Base-by-base conservation (phyloP, 805 yeast species). In the Candida wancherniae region DNA sequence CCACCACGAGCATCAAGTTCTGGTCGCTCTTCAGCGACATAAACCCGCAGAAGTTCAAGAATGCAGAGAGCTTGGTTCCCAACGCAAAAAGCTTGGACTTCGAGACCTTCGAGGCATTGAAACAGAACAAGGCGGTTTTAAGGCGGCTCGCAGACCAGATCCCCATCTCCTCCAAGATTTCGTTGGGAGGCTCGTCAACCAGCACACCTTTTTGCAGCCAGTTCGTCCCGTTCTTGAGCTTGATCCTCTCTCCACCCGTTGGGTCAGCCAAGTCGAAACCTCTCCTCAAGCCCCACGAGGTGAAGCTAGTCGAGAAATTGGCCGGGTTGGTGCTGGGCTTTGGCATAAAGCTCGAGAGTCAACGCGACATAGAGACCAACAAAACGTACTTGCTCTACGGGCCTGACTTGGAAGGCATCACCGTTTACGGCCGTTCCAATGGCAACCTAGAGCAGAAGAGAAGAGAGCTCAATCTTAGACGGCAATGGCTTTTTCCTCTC, bases 11-110 rank as follows among this genome's bases (percentile, higher is more conserved):
- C 0, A 49, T 82, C 47, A 81, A 77, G 33, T 75, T 77, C 40
- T 82, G 74, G 67, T 63, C 70, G 12, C 55, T 72, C 32, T 87
- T 82, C 57, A 73, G 78, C 47, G 87, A 80, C 42, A 63, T 74
- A 14, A 75, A 68, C 42, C 63, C 58, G 2, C 38, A 25, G 23
- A 36, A 29, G 14, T 29, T 35, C 38, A 25, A 22, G 9, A 33
- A 40, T 13, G 26, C 31, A 4, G 39, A 39, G 9, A 33, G 47
- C 6, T 39, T 64, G 15, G 40, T 64, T 2, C 62, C 68, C 5
- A 55, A 61, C 39, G 51, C 48, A 4, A 51, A 46, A 30, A 49
- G 42, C 19, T 37, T 63, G 5, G 68, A 63, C 26, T 70, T 64
- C 42, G 63, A 59, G 34, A 42, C 61, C 3, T 55, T 45, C 34